Percentiles rank a stretch among this genome's conserved stretches.
phyloP scores from a whole-genome alignment of 1,284 basidiomycete species.

The Puccinia coronata region DNA sequence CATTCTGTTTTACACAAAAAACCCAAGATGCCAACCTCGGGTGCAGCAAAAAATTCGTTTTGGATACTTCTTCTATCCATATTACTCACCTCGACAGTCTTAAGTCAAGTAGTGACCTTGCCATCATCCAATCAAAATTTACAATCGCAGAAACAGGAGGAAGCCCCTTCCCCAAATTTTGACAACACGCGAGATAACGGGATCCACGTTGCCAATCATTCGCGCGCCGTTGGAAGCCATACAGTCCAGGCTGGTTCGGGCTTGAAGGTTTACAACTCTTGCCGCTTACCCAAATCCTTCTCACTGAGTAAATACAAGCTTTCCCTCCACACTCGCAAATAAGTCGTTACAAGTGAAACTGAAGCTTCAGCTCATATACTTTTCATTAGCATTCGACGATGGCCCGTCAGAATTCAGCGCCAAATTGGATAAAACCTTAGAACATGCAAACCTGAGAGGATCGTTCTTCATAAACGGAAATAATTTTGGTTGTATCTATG shows the following conservation, averaged over 20 bases:
- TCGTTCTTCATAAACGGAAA: constrained; percentile 39
- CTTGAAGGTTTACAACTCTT: neutral
- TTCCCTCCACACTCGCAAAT: neutral
- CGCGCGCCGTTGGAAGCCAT: no score
- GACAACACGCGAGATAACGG: no score
- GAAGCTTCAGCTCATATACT: neutral
- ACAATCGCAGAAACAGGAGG: neutral
- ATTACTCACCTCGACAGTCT: neutral
- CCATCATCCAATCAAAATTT: neutral
- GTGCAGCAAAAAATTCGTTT: neutral
- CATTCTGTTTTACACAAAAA: neutral
- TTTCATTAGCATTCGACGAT: constrained; percentile 46
- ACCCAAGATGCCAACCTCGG: neutral
- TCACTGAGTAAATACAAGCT: neutral
- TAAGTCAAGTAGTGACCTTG: neutral
- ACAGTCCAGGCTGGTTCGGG: neutral
- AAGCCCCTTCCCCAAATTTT: neutral
- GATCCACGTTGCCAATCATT: no score
- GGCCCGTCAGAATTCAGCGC: constrained; percentile 20
- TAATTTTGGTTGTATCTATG: constrained; percentile 39
- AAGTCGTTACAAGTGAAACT: neutral
- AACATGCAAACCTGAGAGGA: neutral
- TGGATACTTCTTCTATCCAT: neutral
- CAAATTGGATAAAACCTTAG: constrained; percentile 13
- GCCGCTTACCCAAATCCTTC: constrained; percentile 8